Base-by-base conservation (phyloP, 148 eudicot genomes). In the Rhododendron kiyosumense region DNA sequence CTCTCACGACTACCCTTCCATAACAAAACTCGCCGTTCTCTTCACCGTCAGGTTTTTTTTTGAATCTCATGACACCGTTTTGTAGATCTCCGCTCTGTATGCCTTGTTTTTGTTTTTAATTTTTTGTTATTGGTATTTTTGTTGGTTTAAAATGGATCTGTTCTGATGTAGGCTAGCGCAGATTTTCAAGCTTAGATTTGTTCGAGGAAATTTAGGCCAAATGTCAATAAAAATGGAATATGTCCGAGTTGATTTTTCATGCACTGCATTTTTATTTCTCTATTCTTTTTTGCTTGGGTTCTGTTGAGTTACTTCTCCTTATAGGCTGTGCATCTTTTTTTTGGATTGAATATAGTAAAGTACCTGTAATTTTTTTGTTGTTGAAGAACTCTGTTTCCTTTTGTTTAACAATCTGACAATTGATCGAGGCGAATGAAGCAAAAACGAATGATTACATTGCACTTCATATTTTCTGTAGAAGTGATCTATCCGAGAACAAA, bases 41-140 rank as follows among this genome's bases (percentile, higher is more conserved):
- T 81, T 38, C 86, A 84, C 89, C 24, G 38, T 80, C 86, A 87
- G 89, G 86, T 87, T 71, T 71, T 13, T 87, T 71, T 71, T 13
- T 13, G 4, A 36, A 76, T 36, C 48, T 77, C 34, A 54, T 2
- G 28, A 34, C 32, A 0, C 11, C 26, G 6, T 46, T 45, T 54
- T 10, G 32, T n/a, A 52, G 46, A 49, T 84, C 86, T 75, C 20
- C 15, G 0, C 10, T 28, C 3, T n/a, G 0, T 71, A 13, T 28
- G 1, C 22, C 14, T 34, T 28, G 65, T 83, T 22, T 41, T 67
- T 7, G 0, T 26, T 14, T 13, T 5, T 26, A 10, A 0, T 22
- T 43, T 20, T 78, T 43, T 22, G 3, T 8, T 7, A 1, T 43
- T 3, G 12, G 4, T 9, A 0, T 28, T 48, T 28, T 4, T 3